Percentiles rank a stretch among this genome's conserved stretches.
Conservation (phyloP, 2,329 filamentous ascomycete genomes). For the Lasiodiplodia citricola region DNA sequence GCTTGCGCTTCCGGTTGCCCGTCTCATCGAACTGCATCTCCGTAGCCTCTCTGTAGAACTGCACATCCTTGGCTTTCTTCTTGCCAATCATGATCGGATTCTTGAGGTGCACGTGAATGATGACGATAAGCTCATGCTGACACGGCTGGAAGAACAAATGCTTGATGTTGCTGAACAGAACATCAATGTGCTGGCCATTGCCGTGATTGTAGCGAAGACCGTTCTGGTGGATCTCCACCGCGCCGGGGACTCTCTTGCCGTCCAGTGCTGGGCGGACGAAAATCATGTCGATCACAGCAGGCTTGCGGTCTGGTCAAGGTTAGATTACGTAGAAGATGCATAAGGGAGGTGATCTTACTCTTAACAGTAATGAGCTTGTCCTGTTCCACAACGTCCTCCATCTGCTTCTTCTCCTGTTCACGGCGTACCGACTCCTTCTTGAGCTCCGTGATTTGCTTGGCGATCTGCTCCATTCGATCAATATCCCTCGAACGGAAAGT, state of each 20-base stretch:
- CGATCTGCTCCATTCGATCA: slow-evolving; percentile 86
- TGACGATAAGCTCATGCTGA: slow-evolving; percentile 93
- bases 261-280: slow-evolving; percentile 95
- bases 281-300: slow-evolving; percentile 88
- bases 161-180: slow-evolving; percentile 97
- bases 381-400: slow-evolving; percentile 99
- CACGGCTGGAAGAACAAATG: slow-evolving; percentile 99
- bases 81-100: slow-evolving; percentile 98
- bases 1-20: slow-evolving; percentile 95
- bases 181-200: slow-evolving; percentile 81
- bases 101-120: slow-evolving; percentile 97
- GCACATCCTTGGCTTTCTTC: slow-evolving; percentile 98
- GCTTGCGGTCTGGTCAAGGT: slow-evolving; percentile 73
- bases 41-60: slow-evolving; percentile 97
- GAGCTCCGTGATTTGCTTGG: slow-evolving; percentile 91
- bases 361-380: slow-evolving; percentile 95
- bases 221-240: slow-evolving; percentile 97
- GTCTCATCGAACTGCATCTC: slow-evolving; percentile 99
- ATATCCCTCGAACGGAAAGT: slow-evolving; percentile 93
- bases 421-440: slow-evolving; percentile 91
- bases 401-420: slow-evolving; percentile 98
- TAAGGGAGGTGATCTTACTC: slow-evolving; percentile 63
- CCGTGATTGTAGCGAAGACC: slow-evolving; percentile 90
- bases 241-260: slow-evolving; percentile 93
- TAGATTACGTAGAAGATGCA: neutral